A percentile compares a stretch with the other conserved stretches of the same genome.
These are phyloP conservation scores for Didymella sp. DNA, from an alignment of 2,329 filamentous ascomycete genomes.

Conservation along the genomic window DNA sequence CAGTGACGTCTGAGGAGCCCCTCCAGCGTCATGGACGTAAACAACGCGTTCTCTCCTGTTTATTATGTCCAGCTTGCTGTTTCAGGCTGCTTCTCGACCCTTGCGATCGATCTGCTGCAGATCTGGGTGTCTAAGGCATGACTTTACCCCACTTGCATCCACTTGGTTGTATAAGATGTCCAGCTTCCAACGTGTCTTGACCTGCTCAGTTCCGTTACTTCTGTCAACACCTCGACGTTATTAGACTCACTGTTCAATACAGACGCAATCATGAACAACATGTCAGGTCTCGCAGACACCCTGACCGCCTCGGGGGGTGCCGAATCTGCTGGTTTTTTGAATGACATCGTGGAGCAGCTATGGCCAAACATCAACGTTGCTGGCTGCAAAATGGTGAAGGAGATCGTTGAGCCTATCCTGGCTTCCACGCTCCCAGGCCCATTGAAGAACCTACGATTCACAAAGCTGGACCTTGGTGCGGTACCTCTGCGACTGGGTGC, in stretches of 20 bases:
- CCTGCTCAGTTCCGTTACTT: neutral
- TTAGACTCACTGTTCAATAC: no score
- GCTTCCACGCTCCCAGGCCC: conserved; percentile 56
- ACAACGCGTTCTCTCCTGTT: conserved; percentile 18
- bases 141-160: conserved; percentile 16
- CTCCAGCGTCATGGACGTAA: conserved; percentile 18
- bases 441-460: conserved; percentile 53
- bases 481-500: conserved; percentile 53
- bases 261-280: conserved; percentile 16
- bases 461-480: conserved; percentile 56
- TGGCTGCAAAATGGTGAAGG: conserved; percentile 55
- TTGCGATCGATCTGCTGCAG: conserved; percentile 13
- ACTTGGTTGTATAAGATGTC: conserved; percentile 12
- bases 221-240: neutral
- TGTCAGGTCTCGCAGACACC: conserved; percentile 48
- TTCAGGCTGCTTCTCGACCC: conserved; percentile 8
- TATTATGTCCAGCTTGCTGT: conserved; percentile 7
- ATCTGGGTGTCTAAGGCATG: conserved; percentile 3
- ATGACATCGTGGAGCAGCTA: conserved; percentile 57
- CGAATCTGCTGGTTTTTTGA: conserved; percentile 56
- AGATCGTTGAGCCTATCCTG: conserved; percentile 59
- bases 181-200: neutral
- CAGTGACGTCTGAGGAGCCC: conserved; percentile 20
- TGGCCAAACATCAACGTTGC: conserved; percentile 60
- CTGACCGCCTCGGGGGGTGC: conserved; percentile 53